phyloP scores from a whole-genome alignment of 1,284 basidiomycete species.

The Rhodofomes roseus region DNA sequence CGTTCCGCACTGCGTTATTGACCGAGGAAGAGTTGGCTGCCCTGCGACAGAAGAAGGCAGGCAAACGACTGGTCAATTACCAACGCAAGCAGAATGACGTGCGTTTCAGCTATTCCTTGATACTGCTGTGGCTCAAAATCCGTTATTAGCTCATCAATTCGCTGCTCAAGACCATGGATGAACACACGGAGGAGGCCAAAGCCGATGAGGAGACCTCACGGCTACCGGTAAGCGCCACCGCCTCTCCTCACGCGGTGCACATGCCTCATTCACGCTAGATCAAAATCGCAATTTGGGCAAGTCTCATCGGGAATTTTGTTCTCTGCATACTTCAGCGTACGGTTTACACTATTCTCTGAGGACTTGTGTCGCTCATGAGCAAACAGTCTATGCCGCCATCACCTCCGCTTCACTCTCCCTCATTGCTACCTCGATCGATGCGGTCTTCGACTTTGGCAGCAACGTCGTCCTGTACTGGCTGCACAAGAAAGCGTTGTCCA shows the following conservation, averaged over 20 bases:
- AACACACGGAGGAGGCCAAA: slow-evolving; percentile 74
- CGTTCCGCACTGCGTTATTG: slow-evolving; percentile 52
- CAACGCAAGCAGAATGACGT: slow-evolving; percentile 85
- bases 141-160: slow-evolving; percentile 66
- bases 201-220: slow-evolving; percentile 61
- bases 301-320: slow-evolving; percentile 72
- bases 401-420: slow-evolving; percentile 84
- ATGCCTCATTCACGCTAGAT: slow-evolving; percentile 44
- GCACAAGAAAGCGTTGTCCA: slow-evolving; percentile 67
- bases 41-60: slow-evolving; percentile 55
- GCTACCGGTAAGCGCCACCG: slow-evolving; percentile 45
- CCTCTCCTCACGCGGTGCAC: neutral
- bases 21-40: slow-evolving; percentile 57
- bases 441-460: slow-evolving; percentile 88
- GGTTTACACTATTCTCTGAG: slow-evolving; percentile 19
- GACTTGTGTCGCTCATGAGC: neutral
- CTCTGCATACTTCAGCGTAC: slow-evolving; percentile 69
- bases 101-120: slow-evolving; percentile 18
- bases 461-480: slow-evolving; percentile 85
- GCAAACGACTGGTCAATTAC: slow-evolving; percentile 65
- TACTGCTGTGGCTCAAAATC: neutral
- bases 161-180: slow-evolving; percentile 86
- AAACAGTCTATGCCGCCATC: slow-evolving; percentile 82
- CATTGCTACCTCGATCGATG: slow-evolving; percentile 87
- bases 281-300: slow-evolving; percentile 85